A percentile compares a stretch with the other conserved stretches of the same genome.
Conservation (phyloP, 148 eudicot genomes). For the Camellia granthamiana region DNA sequence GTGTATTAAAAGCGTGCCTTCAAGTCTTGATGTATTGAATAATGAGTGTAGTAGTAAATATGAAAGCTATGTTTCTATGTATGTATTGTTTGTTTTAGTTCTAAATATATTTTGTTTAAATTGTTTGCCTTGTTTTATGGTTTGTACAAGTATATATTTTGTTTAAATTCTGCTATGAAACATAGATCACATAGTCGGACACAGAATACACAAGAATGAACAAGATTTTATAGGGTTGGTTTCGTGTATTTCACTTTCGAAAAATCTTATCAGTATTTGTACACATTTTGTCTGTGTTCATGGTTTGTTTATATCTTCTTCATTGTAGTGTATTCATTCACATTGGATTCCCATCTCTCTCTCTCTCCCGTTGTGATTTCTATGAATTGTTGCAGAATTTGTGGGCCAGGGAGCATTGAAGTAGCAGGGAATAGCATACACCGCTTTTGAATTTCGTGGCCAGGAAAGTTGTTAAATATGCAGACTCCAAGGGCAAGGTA, state of each 20-base stretch:
- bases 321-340: constrained; percentile 22
- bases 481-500: constrained; percentile 82
- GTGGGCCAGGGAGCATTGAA: constrained; percentile 61
- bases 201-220: too few relatives aligned
- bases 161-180: too few relatives aligned
- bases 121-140: not conserved
- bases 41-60: not conserved
- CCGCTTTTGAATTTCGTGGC: constrained; percentile 23
- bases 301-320: constrained; percentile 14
- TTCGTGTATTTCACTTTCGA: too few relatives aligned
- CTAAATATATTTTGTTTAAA: not conserved
- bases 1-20: not conserved
- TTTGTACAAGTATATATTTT: not conserved
- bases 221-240: too few relatives aligned
- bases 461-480: constrained; percentile 41
- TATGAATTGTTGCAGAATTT: constrained; percentile 43
- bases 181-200: too few relatives aligned
- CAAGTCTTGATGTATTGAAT: not conserved
- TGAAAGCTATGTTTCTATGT: not conserved
- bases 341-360: constrained; percentile 48
- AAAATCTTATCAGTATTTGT: too few relatives aligned
- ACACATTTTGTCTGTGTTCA: not conserved
- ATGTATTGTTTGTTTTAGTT: not conserved
- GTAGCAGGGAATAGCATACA: constrained; percentile 20
- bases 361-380: constrained; percentile 27